These are phyloP conservation scores for Acanthamoeba rhysodes DNA, from an alignment of 208 protist species.

Conservation along the genomic window DNA sequence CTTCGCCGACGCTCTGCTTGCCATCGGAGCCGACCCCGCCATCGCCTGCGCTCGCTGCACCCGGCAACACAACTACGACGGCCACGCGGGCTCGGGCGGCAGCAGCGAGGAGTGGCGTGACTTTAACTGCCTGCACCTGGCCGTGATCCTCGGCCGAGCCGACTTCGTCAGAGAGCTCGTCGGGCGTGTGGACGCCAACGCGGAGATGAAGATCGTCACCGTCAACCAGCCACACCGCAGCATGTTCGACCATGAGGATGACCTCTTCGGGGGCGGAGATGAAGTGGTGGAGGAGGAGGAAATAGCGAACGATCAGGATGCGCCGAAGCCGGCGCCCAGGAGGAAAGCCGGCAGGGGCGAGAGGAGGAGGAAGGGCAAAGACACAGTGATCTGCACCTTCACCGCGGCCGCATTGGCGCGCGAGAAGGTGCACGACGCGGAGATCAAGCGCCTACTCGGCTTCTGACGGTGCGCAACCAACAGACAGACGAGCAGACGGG, in stretches of 20 bases:
- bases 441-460: too few species aligned
- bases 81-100: not conserved
- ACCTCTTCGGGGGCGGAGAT: not conserved
- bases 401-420: not conserved
- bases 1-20: not conserved
- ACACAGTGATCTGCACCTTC: not conserved
- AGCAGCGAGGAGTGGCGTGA: not conserved
- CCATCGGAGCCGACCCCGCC: not conserved
- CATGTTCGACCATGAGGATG: not conserved
- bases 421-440: too few species aligned
- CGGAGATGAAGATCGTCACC: not conserved
- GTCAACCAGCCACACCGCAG: not conserved
- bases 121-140: constrained; percentile 15
- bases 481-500: too few species aligned
- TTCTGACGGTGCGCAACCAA: too few species aligned
- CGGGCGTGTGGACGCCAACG: not conserved
- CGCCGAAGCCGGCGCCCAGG: too few species aligned
- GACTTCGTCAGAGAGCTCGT: not conserved
- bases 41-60: not conserved
- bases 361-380: not conserved
- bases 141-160: not conserved
- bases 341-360: not conserved
- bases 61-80: not conserved
- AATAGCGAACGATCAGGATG: not conserved
- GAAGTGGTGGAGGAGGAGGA: not conserved